Percentiles rank a stretch among this genome's conserved stretches.
These are phyloP conservation scores for Ophidiomyces ophidiicola DNA, from an alignment of 2,329 filamentous ascomycete species.

Conservation along the genomic window DNA sequence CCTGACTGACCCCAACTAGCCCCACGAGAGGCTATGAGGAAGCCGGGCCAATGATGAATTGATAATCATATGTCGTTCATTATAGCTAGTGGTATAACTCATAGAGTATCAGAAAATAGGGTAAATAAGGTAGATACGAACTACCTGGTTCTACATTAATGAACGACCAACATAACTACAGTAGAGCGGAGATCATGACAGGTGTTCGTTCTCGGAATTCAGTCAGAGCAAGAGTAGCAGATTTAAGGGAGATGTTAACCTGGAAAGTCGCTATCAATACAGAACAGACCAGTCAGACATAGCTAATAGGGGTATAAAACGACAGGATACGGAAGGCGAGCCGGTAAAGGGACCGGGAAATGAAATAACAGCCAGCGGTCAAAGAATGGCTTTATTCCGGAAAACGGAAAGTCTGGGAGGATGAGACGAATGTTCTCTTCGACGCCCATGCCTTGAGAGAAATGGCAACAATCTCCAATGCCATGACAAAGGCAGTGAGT, in stretches of 20 bases:
- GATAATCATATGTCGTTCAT: too few relatives aligned
- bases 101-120: too few relatives aligned
- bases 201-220: not conserved
- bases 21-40: too few relatives aligned
- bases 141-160: not conserved
- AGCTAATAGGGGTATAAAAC: not conserved
- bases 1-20: too few relatives aligned
- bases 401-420: conserved; percentile 24
- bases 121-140: too few relatives aligned
- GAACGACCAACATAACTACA: not conserved
- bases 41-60: too few relatives aligned
- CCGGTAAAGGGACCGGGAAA: not conserved
- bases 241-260: too few relatives aligned
- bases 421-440: conserved; percentile 29
- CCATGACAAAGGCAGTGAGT: conserved; percentile 69
- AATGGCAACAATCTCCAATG: conserved; percentile 65
- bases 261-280: too few relatives aligned
- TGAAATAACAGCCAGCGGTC: not conserved
- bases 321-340: not conserved
- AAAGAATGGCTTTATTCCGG: conserved; percentile 12
- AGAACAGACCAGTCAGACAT: not conserved
- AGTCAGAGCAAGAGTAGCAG: not conserved
- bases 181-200: not conserved
- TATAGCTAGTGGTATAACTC: too few relatives aligned
- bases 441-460: conserved; percentile 81